Evolutionary conservation across 371 early-diverging fungal genomes (phyloP), one percentile per base, ranked within the genome.

Genomic region (Batkoa obscura): DNA sequence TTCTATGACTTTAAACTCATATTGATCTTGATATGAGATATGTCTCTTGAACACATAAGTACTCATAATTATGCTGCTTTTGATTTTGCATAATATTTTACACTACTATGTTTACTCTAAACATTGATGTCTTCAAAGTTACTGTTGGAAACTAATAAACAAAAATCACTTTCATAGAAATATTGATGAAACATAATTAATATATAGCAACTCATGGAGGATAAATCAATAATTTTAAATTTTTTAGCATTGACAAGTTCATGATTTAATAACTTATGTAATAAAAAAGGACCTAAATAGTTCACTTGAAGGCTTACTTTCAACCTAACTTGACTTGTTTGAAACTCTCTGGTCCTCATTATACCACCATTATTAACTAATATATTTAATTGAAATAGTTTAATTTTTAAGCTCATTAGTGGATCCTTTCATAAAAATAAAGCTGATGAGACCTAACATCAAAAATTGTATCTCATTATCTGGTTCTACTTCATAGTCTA

Each of bases 391-490:
- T 50, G 15, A 15, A 13, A 32, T 50, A 3, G 12, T 15, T 8
- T 30, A 32, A 9, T 23, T 6, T 6, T 50, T 32, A 12, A 50
- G 34, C n/a, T 50, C 9, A 30, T 9, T 3, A 31, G 32, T 34
- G n/a, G 34, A 50, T 32, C 34, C 13, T n/a, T 1, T n/a, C 6
- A 50, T 34, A 15, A 12, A 30, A 10, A 32, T 30, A 32, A 50
- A 32, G 34, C 32, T 32, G 32, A 64, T 64, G 6, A 62, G 59
- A 6, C 58, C 64, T 50, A 55, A 63, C 33, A 38, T 49, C 6
- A 55, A 42, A 15, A 58, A 59, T 37, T 64, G 59, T 37, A 61
- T 54, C 55, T 58, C 64, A 63, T 63, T 62, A 36, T 64, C 58
- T 17, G 64, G 63, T 8, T 23, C 23, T 23, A 55, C 64, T 31